These are phyloP conservation scores for Candida pseudofarinosa DNA, from an alignment of 805 yeast genomes.

Conservation along the genomic window DNA sequence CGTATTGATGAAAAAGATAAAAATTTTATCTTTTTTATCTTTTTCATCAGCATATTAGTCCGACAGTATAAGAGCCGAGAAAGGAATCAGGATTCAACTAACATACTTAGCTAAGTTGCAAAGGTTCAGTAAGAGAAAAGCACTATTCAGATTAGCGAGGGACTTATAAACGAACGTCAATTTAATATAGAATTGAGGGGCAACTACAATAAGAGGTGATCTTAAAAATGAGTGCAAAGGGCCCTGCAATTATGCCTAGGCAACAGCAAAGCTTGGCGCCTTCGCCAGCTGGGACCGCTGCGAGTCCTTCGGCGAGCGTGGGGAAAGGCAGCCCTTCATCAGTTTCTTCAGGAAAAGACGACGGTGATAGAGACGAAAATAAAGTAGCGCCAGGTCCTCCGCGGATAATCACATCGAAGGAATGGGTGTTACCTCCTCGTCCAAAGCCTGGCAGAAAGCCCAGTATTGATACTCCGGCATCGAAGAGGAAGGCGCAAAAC, in stretches of 20 bases:
- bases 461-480: conserved; percentile 73
- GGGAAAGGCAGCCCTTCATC: conserved; percentile 6
- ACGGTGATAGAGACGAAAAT: neutral
- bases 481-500: conserved; percentile 84
- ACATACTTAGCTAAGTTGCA: too few relatives aligned
- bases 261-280: conserved; percentile 11
- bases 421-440: conserved; percentile 59
- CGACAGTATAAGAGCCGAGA: too few relatives aligned
- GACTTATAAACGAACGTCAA: neutral
- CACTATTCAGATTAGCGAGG: neutral
- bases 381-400: conserved; percentile 18
- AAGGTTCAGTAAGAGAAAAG: neutral
- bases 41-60: conserved; percentile 7
- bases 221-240: conserved; percentile 11
- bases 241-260: conserved; percentile 18
- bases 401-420: conserved; percentile 53
- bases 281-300: conserved; percentile 14
- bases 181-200: neutral
- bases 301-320: conserved; percentile 6
- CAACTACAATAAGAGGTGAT: neutral
- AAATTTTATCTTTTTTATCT: conserved; percentile 19
- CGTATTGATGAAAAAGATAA: conserved; percentile 27
- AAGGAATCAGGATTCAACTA: too few relatives aligned
- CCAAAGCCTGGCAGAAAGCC: conserved; percentile 64
- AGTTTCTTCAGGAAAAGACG: conserved; percentile 9